Evolutionary conservation across 2,329 filamentous ascomycete genomes (phyloP).

Genomic region (Xylariaceae sp.): DNA sequence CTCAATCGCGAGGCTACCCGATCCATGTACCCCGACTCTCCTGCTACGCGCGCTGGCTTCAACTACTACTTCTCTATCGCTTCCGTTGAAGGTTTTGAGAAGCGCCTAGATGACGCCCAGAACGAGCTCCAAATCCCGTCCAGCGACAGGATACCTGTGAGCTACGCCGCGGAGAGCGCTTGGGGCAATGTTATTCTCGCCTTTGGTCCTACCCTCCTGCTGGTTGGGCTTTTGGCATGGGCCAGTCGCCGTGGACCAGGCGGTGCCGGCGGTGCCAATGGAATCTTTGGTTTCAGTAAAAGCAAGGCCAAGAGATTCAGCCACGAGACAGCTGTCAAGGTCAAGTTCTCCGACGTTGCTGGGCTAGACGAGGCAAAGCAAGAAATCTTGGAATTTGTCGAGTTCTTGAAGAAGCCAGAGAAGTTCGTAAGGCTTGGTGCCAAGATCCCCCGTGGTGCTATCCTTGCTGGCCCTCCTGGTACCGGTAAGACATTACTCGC

Average conservation of each 20-base stretch:
- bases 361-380: conserved; percentile 97
- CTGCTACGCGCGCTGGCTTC: conserved; percentile 64
- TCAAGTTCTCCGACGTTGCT: conserved; percentile 94
- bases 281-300: conserved; percentile 94
- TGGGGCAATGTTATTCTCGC: conserved; percentile 66
- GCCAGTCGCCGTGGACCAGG: conserved; percentile 67
- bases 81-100: conserved; percentile 89
- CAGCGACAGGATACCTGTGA: conserved; percentile 87
- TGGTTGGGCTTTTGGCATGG: conserved; percentile 80
- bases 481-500: conserved; percentile 97
- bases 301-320: conserved; percentile 97
- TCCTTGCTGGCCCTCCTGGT: conserved; percentile 94
- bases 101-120: conserved; percentile 82
- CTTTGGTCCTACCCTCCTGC: conserved; percentile 81
- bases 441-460: conserved; percentile 95
- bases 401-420: conserved; percentile 89
- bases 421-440: conserved; percentile 91
- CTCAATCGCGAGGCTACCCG: conserved; percentile 71
- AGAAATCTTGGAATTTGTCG: conserved; percentile 99
- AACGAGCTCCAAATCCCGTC: conserved; percentile 79
- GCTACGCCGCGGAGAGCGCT: conserved; percentile 76
- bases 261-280: conserved; percentile 63
- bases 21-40: conserved; percentile 71
- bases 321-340: conserved; percentile 92
- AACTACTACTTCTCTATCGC: conserved; percentile 95